Evolutionary conservation across 495 filamentous ascomycete genomes (phyloP).

Genomic region (Xanthoparmelia taractica): DNA sequence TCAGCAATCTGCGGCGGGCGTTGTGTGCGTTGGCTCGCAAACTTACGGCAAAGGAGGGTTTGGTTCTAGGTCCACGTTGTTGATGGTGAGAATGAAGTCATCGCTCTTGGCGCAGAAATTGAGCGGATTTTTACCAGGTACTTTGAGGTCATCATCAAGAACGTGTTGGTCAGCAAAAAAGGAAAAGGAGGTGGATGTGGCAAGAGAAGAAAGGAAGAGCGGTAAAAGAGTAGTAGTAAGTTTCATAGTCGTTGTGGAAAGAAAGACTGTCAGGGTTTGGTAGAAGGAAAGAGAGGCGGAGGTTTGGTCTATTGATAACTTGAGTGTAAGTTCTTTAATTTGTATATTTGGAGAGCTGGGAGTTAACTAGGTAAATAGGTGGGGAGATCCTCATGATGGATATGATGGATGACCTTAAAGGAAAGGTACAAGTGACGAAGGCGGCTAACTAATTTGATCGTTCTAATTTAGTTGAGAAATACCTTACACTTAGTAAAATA

Average conservation of each 20-base stretch:
- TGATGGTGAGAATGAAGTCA: slow-evolving; percentile 59
- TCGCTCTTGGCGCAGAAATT: slow-evolving; percentile 60
- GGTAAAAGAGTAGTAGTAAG: slow-evolving; percentile 23
- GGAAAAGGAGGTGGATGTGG: slow-evolving; percentile 24
- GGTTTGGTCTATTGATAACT: neutral
- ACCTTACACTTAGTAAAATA: too few species aligned
- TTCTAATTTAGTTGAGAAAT: too few species aligned
- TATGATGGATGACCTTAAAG: too few species aligned
- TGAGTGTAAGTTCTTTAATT: too few species aligned
- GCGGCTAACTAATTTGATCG: too few species aligned
- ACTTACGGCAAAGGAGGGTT: slow-evolving; percentile 87
- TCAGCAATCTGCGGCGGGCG: slow-evolving; percentile 1
- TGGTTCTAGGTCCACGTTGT: slow-evolving; percentile 69
- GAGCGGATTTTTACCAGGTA: slow-evolving; percentile 72
- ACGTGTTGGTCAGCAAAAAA: slow-evolving; percentile 28
- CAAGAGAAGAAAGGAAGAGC: slow-evolving; percentile 26
- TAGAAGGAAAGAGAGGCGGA: neutral
- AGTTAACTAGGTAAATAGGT: neutral
- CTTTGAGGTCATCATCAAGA: slow-evolving; percentile 32
- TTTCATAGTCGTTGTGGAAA: slow-evolving; percentile 23
- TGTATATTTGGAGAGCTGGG: neutral
- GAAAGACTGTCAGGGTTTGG: neutral
- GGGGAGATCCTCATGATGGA: neutral
- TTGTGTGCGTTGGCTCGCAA: neutral
- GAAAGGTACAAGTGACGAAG: neutral